phyloP scores from a whole-genome alignment of 1,284 basidiomycete species.

The Moniliophthora roreri region DNA sequence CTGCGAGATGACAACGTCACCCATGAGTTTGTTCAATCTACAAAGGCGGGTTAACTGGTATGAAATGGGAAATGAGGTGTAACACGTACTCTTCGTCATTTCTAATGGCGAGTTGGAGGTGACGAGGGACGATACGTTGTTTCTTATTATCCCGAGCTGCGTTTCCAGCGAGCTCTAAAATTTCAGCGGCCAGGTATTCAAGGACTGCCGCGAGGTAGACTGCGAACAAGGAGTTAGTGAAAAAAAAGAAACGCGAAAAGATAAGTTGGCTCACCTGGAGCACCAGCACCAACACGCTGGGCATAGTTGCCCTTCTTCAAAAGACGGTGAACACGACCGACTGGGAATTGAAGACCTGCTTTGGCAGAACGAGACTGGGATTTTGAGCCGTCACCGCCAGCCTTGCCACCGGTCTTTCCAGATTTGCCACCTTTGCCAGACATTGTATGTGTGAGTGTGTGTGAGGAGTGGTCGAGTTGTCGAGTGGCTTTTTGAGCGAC shows the following conservation, averaged over 20 bases:
- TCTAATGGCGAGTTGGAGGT: slow-evolving; percentile 87
- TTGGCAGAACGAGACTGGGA: slow-evolving; percentile 73
- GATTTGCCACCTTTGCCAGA: slow-evolving; percentile 58
- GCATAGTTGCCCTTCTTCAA: slow-evolving; percentile 87
- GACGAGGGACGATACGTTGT: slow-evolving; percentile 90
- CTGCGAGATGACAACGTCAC: slow-evolving; percentile 86
- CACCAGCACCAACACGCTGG: slow-evolving; percentile 75
- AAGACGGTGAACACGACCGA: slow-evolving; percentile 89
- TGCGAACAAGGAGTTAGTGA: slow-evolving; percentile 20
- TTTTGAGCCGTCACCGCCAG: slow-evolving; percentile 49
- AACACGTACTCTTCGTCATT: slow-evolving; percentile 77
- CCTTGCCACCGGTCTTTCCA: slow-evolving; percentile 63
- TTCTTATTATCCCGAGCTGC: slow-evolving; percentile 81
- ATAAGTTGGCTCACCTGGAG: slow-evolving; percentile 58
- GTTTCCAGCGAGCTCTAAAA: slow-evolving; percentile 85
- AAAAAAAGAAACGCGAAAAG: neutral
- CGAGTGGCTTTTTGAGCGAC: too few relatives aligned
- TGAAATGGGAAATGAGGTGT: slow-evolving; percentile 9
- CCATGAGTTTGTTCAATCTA: slow-evolving; percentile 74
- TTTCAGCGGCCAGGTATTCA: slow-evolving; percentile 85
- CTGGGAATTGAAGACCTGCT: slow-evolving; percentile 79
- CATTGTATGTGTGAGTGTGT: slow-evolving; percentile 30
- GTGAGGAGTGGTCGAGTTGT: slow-evolving; percentile 16
- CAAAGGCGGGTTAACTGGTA: slow-evolving; percentile 11
- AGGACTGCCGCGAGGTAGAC: slow-evolving; percentile 79